phyloP scores from a whole-genome alignment of 2,329 filamentous ascomycete genomes.

The Chrysoporthe austroafricana region DNA sequence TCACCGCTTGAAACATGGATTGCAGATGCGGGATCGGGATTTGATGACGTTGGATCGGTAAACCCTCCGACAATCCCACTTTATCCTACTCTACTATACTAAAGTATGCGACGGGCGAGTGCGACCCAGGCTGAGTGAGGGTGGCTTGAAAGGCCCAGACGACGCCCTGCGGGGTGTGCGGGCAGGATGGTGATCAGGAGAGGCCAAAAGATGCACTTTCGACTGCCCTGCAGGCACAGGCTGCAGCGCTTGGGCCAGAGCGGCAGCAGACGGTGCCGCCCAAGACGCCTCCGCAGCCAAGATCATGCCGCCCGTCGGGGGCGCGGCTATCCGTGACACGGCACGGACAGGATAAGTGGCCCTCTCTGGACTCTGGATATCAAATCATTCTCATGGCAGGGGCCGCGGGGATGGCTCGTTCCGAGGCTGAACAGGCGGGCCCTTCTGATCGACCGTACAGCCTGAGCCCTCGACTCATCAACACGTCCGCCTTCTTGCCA shows the following conservation, averaged over 20 bases:
- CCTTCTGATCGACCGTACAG: neutral
- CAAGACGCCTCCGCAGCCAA: neutral
- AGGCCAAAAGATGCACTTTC: neutral
- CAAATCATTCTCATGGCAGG: neutral
- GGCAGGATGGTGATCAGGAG: neutral
- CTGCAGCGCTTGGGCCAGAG: neutral
- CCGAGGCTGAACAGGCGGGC: neutral
- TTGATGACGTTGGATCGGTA: slow-evolving; percentile 1
- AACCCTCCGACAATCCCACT: neutral
- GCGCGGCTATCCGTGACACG: neutral
- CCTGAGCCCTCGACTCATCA: neutral
- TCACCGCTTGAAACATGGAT: slow-evolving; percentile 8
- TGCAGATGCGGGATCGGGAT: slow-evolving; percentile 5
- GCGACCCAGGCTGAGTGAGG: neutral
- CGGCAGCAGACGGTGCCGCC: neutral
- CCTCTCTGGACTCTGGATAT: neutral
- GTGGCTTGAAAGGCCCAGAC: neutral
- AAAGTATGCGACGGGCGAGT: neutral
- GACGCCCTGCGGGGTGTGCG: neutral
- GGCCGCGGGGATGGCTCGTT: neutral
- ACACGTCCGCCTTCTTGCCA: neutral
- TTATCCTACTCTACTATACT: neutral
- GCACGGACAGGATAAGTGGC: neutral
- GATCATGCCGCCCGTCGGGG: neutral
- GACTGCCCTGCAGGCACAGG: neutral